A percentile compares a stretch with the other conserved stretches of the same genome.
Evolutionary conservation across 257 asterid genomes (phyloP).

Genomic region (Oldenlandia corymbosa): DNA sequence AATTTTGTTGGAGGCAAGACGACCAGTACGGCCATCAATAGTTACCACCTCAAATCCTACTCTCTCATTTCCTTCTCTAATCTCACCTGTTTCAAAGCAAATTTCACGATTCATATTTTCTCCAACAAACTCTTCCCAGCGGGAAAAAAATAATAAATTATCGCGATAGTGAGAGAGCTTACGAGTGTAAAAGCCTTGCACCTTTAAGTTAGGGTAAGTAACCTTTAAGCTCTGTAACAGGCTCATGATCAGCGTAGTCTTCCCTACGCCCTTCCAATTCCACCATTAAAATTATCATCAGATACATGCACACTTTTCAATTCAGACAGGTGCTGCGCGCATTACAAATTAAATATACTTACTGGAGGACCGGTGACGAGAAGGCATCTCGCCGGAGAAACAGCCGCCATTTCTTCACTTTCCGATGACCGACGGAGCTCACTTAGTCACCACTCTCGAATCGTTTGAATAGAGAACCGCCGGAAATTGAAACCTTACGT

Average conservation of each 20-base stretch:
- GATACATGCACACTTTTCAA: not conserved
- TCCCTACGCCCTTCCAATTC: constrained; percentile 66
- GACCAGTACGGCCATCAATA: constrained; percentile 60
- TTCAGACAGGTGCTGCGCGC: not conserved
- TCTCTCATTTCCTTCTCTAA: constrained; percentile 69
- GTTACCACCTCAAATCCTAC: constrained; percentile 84
- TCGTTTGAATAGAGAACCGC: not conserved
- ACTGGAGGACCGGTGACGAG: constrained; percentile 79
- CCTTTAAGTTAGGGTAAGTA: constrained; percentile 52
- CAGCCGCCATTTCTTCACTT: constrained; percentile 38
- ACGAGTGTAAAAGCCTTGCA: constrained; percentile 86
- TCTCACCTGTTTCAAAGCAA: constrained; percentile 46
- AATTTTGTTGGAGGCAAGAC: constrained; percentile 53
- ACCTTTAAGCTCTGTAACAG: constrained; percentile 56
- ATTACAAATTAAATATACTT: not conserved
- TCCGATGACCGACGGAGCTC: not conserved
- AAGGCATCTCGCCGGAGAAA: constrained; percentile 55
- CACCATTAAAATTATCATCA: constrained; percentile 3
- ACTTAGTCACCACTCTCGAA: not conserved
- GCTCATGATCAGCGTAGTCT: constrained; percentile 66
- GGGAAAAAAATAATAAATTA: not conserved
- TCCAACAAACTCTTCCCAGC: not conserved
- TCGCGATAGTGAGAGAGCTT: constrained; percentile 15
- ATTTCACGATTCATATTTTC: not conserved
- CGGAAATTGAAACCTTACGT: not conserved